A percentile compares a stretch with the other conserved stretches of the same genome.
Evolutionary conservation across 768 basidiomycete genomes (phyloP).

Genomic region (Pisolithus microcarpus): DNA sequence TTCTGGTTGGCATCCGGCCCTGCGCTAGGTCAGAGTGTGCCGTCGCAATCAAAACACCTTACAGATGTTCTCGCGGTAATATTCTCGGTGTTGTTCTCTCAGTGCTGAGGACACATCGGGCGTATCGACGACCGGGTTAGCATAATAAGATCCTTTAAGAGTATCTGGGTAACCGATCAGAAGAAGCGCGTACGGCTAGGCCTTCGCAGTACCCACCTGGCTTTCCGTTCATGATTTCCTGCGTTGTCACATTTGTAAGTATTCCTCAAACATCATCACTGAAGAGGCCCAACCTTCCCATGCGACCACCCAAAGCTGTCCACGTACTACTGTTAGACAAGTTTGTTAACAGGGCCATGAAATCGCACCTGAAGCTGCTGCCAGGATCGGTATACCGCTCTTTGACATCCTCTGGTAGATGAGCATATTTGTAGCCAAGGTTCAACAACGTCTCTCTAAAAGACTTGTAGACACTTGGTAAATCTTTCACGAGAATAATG

Average conservation of each 20-base stretch:
- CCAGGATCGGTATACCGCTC: slow-evolving; percentile 70
- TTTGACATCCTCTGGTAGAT: slow-evolving; percentile 53
- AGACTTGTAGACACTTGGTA: slow-evolving; percentile 57
- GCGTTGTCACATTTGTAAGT: not conserved
- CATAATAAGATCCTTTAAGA: slow-evolving; percentile 92
- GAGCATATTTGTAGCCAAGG: slow-evolving; percentile 69
- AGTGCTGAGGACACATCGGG: slow-evolving; percentile 55
- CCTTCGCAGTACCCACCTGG: slow-evolving; percentile 43
- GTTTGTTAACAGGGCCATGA: not conserved
- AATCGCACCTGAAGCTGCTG: slow-evolving; percentile 65
- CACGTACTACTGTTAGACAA: not conserved
- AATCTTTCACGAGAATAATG: slow-evolving; percentile 73
- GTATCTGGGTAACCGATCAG: slow-evolving; percentile 43
- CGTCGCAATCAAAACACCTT: slow-evolving; percentile 10
- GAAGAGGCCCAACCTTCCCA: slow-evolving; percentile 58
- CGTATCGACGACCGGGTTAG: slow-evolving; percentile 62
- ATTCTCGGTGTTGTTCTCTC: slow-evolving; percentile 62
- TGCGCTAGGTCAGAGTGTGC: slow-evolving; percentile 20
- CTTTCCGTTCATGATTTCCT: slow-evolving; percentile 96
- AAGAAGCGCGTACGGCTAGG: not conserved
- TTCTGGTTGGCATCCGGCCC: slow-evolving; percentile 59
- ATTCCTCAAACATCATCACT: not conserved
- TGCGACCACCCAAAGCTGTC: slow-evolving; percentile 94
- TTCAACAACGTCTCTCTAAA: slow-evolving; percentile 70
- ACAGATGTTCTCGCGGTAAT: slow-evolving; percentile 90